These are phyloP conservation scores for Kwoniella pini DNA, from an alignment of 768 basidiomycete species.

Conservation along the genomic window DNA sequence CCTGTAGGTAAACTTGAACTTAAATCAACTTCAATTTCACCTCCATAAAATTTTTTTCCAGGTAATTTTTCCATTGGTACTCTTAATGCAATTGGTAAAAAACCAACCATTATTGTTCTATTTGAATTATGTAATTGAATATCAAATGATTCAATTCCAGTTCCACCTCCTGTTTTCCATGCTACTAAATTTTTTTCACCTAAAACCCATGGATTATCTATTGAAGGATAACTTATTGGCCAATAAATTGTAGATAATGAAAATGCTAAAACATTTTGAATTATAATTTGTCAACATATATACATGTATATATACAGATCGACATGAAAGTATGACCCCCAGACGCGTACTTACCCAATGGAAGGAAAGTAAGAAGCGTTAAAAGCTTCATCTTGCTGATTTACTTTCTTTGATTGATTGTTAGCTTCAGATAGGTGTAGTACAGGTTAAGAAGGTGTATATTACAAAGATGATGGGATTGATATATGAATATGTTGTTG, in stretches of 20 bases:
- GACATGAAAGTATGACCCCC: no score
- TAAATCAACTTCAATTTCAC: conserved; percentile 51
- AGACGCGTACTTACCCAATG: conserved; percentile 7
- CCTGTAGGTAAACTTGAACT: conserved; percentile 27
- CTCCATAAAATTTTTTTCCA: conserved; percentile 48
- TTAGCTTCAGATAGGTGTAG: neutral
- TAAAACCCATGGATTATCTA: conserved; percentile 45
- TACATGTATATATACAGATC: no score
- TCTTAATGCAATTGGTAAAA: conserved; percentile 46
- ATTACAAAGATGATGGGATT: no score
- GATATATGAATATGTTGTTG: neutral
- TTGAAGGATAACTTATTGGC: conserved; percentile 43
- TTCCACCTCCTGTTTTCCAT: conserved; percentile 50
- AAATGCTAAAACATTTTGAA: no score
- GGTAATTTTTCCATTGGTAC: conserved; percentile 49
- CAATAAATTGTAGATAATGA: conserved; percentile 47
- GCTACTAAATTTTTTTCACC: conserved; percentile 46
- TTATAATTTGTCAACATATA: no score
- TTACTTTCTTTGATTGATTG: neutral
- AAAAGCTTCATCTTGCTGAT: conserved; percentile 18
- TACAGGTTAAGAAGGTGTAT: neutral
- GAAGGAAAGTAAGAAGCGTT: conserved; percentile 17
- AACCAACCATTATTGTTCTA: conserved; percentile 46
- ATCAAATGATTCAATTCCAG: conserved; percentile 50
- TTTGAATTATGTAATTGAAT: conserved; percentile 52